Evolutionary conservation across 495 filamentous ascomycete species (phyloP), one percentile per base, ranked within the genome.

Genomic region (Penicillium mononematosum): DNA sequence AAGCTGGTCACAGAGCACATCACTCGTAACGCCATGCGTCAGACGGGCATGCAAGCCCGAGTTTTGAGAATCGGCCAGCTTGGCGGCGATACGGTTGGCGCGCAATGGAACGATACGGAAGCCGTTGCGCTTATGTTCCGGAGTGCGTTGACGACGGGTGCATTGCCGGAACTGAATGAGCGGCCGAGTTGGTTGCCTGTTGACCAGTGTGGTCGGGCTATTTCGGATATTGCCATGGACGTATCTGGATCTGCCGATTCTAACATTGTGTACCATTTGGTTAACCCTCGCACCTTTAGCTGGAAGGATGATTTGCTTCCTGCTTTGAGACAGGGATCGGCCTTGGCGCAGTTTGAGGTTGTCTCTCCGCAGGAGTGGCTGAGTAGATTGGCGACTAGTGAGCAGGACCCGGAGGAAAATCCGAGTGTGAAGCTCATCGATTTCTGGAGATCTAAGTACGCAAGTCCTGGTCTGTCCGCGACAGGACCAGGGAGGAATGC

Each of bases 1-100:
- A 89, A 89, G 65, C 82, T 85, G 68, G 82, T 87, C 1, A 81
- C 85, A 0, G 86, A 89, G 65, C 70, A 79, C 7, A 78, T 85
- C 24, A 67, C 75, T 27, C 63, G 68, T 1, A 67, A 68, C 20
- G 77, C 78, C 0, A 79, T 77, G 50, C 64, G 63, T 14, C 58
- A 69, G 3, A 69, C 73, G 2, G 67, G 58, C 8, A 76, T 70
- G 58, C 63, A 56, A 39, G 61, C 58, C 31, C 70, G 58, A 49
- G 74, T 85, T 5, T 56, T 85, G 16, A 68, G 86, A 20, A 77
- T 88, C n/a, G 86, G 86, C 0, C 86, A 88, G 61, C 67, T 89
- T 5, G 77, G 76, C n/a, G 85, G 81, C 2, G 83, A 86, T 63
- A 83, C 74, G 0, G 53, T 70, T 29, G 64, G 59, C 29, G 86